Base-by-base conservation (phyloP, 345 rosid genomes). In the Balakata baccata region DNA sequence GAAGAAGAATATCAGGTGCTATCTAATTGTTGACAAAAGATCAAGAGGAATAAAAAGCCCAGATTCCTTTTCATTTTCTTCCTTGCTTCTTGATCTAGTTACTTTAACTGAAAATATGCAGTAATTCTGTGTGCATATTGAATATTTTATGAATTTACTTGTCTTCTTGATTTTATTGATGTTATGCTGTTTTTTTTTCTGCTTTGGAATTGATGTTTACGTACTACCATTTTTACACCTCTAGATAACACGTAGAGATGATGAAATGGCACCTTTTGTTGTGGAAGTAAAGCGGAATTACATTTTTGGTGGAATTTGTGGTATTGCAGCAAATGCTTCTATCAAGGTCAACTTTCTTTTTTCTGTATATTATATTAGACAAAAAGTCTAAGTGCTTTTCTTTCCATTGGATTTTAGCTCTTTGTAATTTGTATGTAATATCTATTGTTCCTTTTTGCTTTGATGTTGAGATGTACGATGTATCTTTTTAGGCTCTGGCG, bases 251-350 rank as follows among this genome's bases (percentile, higher is more conserved):
- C 92, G 92, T 49, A 84, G 97, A 82, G 99, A 96, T 56, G 99
- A 96, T 77, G 96, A 88, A 83, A 90, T 93, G 88, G 89, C 96
- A 16, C 98, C 94, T 77, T 96, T 90, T 82, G 85, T 93, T 70
- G 84, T 92, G 1, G 86, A 76, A 71, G 85, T 71, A 62, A 95
- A 88, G 81, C 88, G 91, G 68, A 91, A 84, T 85, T 95, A 92
- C 77, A 88, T 95, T 75, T 95, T 92, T 81, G 97, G 99, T 80
- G 99, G 99, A 80, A 93, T 95, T 68, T 89, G 97, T 80, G 81
- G 91, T 73, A 68, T 89, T 77, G 99, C 99, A 29, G 89, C 97
- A 75, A 84, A 78, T 84, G 92, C 94, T 18, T 90, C 91, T 75
- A 87, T 93, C 76, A 96, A 96, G 99, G 99, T 92, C 66, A 59